Evolutionary conservation across 257 asterid genomes (phyloP), one percentile per base, ranked within the genome.

Genomic region (Coffea eugenioides): DNA sequence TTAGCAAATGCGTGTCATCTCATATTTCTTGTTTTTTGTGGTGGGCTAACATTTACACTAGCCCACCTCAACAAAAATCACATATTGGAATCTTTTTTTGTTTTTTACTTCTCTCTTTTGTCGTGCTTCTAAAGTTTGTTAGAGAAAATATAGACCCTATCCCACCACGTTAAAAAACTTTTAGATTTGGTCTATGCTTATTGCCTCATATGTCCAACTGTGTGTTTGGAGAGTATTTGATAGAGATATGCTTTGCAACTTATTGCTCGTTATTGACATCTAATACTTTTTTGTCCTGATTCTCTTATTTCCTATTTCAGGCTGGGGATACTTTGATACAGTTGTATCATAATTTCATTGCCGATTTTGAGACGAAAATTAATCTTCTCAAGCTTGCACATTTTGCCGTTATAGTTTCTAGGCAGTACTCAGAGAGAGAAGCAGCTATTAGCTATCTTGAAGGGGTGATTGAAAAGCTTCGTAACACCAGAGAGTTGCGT

Each of bases 381-480:
- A 94, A 96, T 83, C 97, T 91, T 73, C 97, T 96, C 88, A 96
- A 96, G 92, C 98, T 96, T 82, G 97, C 99, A 51, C 99, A 94
- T 85, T 94, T 96, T 77, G 92, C 95, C 51, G 99, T 92, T 85
- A 89, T 88, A 73, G 97, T 96, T 68, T 96, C 98, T 81, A 90
- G 97, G 51, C 94, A 81, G 81, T 94, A 96, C 84, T 71, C 88
- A 0, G 97, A 90, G 90, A 94, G 93, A 90, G 98, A 88, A 74
- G 97, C 95, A 56, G 98, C 97, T 27, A 84, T 92, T 56, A 76
- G 70, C 72, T 94, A 90, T 86, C 98, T 94, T 79, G 97, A 96
- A 88, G 97, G 94, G 77, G 97, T 94, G 83, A 94, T 90, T 82
- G 97, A 89, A 83, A 96, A 94, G 87, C 96, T 96, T 64, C 95